Evolutionary conservation across 805 yeast species (phyloP).

Genomic region (Sungouiozyma intestinalis): DNA sequence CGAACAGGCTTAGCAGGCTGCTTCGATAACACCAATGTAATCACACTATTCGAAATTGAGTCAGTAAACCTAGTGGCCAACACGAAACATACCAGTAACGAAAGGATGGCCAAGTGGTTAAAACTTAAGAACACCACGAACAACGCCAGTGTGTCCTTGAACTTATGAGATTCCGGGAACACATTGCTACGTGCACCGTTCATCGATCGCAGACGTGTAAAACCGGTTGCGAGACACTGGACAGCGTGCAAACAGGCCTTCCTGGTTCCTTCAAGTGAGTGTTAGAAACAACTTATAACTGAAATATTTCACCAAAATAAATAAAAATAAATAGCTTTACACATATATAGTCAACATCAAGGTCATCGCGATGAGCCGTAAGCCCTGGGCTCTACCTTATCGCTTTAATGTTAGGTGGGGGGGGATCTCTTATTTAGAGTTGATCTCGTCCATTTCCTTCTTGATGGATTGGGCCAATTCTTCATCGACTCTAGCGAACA

Average conservation of each 20-base stretch:
- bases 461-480: slow-evolving; percentile 59
- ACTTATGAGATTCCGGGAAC: slow-evolving; percentile 14
- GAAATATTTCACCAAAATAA: no score
- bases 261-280: not conserved
- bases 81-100: slow-evolving; percentile 18
- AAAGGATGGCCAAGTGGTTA: slow-evolving; percentile 20
- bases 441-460: slow-evolving; percentile 36
- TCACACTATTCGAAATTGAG: slow-evolving; percentile 21
- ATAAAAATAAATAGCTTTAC: no score
- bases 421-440: slow-evolving; percentile 1
- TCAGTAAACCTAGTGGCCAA: slow-evolving; percentile 20
- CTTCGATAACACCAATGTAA: slow-evolving; percentile 21
- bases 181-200: not conserved
- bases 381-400: not conserved
- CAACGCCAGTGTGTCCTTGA: slow-evolving; percentile 25
- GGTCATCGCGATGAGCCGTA: no score
- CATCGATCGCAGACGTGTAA: slow-evolving; percentile 2
- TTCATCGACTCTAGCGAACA: slow-evolving; percentile 62
- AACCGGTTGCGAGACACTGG: no score
- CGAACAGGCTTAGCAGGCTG: slow-evolving; percentile 16
- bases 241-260: not conserved
- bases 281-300: no score
- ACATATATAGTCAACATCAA: not conserved
- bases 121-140: slow-evolving; percentile 25
- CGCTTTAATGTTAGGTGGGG: not conserved